Conservation (phyloP, 1,284 basidiomycete species). For the Caloboletus firmus region DNA sequence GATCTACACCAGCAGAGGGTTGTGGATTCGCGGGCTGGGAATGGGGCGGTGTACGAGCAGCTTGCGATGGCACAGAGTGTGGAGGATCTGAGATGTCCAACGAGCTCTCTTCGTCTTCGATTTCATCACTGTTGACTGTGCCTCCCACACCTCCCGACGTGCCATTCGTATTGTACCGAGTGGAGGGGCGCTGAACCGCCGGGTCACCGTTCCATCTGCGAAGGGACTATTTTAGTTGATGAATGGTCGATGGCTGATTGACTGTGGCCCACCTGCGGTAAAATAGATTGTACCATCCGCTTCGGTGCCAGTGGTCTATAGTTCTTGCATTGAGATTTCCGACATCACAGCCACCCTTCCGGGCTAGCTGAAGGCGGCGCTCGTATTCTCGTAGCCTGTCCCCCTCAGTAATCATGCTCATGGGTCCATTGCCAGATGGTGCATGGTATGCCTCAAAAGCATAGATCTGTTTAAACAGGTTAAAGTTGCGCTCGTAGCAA, state of each 20-base stretch:
- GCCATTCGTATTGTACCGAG: slow-evolving; percentile 34
- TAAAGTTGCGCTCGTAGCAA: slow-evolving; percentile 78
- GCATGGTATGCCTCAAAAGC: slow-evolving; percentile 59
- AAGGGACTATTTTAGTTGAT: slow-evolving; percentile 1
- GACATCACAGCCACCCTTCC: slow-evolving; percentile 61
- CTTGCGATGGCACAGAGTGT: slow-evolving; percentile 29
- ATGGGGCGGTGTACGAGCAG: slow-evolving; percentile 25
- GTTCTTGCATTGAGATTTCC: slow-evolving; percentile 68
- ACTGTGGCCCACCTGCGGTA: slow-evolving; percentile 49
- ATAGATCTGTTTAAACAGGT: slow-evolving; percentile 75
- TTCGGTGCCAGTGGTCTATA: slow-evolving; percentile 72
- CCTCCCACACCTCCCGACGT: slow-evolving; percentile 29
- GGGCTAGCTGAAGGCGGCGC: slow-evolving; percentile 57
- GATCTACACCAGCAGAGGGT: slow-evolving; percentile 18
- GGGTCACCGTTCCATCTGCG: slow-evolving; percentile 63
- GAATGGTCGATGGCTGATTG: neutral
- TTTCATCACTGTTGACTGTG: slow-evolving; percentile 40
- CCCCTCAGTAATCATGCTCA: slow-evolving; percentile 48
- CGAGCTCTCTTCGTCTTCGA: slow-evolving; percentile 50
- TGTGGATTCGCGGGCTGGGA: slow-evolving; percentile 21
- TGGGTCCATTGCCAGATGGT: slow-evolving; percentile 39
- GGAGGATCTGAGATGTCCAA: slow-evolving; percentile 42
- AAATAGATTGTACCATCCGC: slow-evolving; percentile 72
- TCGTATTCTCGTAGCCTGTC: slow-evolving; percentile 67
- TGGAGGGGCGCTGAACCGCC: slow-evolving; percentile 48